These are phyloP conservation scores for Carex parvula DNA, from an alignment of 176 grass and related monocot species.

Conservation along the genomic window DNA sequence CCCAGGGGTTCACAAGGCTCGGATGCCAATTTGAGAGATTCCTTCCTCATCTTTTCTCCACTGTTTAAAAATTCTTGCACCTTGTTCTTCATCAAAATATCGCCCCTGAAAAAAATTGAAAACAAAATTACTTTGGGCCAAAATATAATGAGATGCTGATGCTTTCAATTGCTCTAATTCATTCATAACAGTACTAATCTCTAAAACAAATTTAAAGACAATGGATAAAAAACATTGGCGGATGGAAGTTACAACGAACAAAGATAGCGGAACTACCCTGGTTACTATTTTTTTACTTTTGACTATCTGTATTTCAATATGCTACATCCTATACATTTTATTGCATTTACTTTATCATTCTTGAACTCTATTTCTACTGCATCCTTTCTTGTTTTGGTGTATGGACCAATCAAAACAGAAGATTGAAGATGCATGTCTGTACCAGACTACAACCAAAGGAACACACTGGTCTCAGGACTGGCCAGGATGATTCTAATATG, in stretches of 20 bases:
- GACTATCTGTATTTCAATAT: neutral
- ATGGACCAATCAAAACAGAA: neutral
- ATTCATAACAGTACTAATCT: neutral
- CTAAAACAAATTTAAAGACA: conserved; percentile 1
- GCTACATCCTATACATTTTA: neutral
- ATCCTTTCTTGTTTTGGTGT: neutral
- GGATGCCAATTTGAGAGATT: conserved; percentile 49
- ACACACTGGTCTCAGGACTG: neutral
- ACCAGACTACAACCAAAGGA: neutral
- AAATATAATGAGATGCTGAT: neutral
- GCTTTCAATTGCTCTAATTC: neutral
- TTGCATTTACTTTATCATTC: neutral
- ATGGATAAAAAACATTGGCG: neutral
- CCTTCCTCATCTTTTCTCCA: conserved; percentile 66
- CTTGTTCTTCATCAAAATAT: conserved; percentile 35
- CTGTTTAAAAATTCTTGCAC: conserved; percentile 42
- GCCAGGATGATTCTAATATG: neutral
- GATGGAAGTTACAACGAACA: neutral
- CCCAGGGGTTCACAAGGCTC: conserved; percentile 39
- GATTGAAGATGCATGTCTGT: neutral
- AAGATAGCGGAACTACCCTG: neutral
- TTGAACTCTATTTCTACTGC: neutral
- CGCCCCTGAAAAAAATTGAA: conserved; percentile 39
- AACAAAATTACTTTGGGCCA: neutral
- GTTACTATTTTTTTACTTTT: neutral